These are phyloP conservation scores for Vaccinium darrowii DNA, from an alignment of 148 eudicot genomes.

Conservation along the genomic window DNA sequence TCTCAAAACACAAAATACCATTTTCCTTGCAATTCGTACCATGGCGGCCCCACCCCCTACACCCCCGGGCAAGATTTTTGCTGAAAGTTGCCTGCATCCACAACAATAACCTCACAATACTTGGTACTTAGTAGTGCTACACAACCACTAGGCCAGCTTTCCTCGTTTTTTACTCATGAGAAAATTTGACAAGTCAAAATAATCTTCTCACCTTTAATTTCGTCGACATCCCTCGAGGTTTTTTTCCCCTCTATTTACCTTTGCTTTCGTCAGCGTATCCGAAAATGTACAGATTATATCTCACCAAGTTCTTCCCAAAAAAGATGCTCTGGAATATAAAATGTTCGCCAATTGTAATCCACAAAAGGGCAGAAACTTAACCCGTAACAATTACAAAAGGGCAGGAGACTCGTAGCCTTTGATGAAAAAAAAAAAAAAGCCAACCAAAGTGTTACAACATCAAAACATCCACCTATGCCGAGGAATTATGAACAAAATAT, in stretches of 20 bases:
- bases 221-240: neutral
- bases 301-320: no score
- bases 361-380: neutral
- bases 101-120: no score
- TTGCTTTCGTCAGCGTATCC: no score
- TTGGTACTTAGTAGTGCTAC: no score
- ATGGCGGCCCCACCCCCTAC: no score
- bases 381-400: neutral
- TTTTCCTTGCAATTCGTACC: no score
- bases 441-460: neutral
- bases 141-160: no score
- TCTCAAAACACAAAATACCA: no score
- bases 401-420: no score
- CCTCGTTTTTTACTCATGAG: neutral
- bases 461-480: neutral
- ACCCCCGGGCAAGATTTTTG: no score
- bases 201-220: neutral
- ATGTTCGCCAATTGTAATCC: neutral
- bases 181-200: neutral
- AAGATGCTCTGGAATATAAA: neutral
- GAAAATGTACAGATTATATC: no score
- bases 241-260: neutral
- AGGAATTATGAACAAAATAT: neutral
- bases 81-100: no score
- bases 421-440: neutral